These are phyloP conservation scores for Discostella stelligeroides DNA, from an alignment of 108 stramenopile genomes.

Conservation along the genomic window DNA sequence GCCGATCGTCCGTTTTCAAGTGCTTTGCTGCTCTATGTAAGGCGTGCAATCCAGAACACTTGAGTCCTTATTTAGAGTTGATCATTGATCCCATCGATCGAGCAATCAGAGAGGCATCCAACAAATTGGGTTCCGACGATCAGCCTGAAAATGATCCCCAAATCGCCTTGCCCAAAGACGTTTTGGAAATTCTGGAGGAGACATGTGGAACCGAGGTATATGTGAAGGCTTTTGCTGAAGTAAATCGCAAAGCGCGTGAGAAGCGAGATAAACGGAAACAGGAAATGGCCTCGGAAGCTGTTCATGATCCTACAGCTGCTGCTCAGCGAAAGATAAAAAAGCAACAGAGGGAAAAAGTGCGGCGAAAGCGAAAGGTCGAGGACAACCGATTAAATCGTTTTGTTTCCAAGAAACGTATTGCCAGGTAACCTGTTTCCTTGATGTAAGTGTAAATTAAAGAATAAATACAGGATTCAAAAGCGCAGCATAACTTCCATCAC, in stretches of 20 bases:
- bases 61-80: conserved; percentile 68
- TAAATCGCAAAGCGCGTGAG: conserved; percentile 66
- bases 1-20: conserved; percentile 75
- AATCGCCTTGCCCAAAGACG: conserved; percentile 69
- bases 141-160: conserved; percentile 17
- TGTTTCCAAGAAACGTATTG: conserved; percentile 24
- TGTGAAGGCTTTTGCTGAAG: conserved; percentile 67
- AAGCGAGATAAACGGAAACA: conserved; percentile 78
- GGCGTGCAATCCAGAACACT: conserved; percentile 41
- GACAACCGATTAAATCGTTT: conserved; percentile 61
- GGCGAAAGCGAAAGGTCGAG: conserved; percentile 71
- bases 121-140: conserved; percentile 49
- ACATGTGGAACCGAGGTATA: conserved; percentile 62
- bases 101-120: conserved; percentile 62
- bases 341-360: conserved; percentile 67
- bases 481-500: no score
- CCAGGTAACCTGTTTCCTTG: no score
- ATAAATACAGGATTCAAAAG: no score
- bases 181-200: conserved; percentile 76
- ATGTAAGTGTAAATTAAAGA: no score
- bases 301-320: conserved; percentile 67
- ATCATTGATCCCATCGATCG: conserved; percentile 85
- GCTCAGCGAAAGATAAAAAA: conserved; percentile 76
- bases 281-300: conserved; percentile 64
- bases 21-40: conserved; percentile 81